Conservation (phyloP, 805 yeast genomes). For the Myxozyma nipponensis region DNA sequence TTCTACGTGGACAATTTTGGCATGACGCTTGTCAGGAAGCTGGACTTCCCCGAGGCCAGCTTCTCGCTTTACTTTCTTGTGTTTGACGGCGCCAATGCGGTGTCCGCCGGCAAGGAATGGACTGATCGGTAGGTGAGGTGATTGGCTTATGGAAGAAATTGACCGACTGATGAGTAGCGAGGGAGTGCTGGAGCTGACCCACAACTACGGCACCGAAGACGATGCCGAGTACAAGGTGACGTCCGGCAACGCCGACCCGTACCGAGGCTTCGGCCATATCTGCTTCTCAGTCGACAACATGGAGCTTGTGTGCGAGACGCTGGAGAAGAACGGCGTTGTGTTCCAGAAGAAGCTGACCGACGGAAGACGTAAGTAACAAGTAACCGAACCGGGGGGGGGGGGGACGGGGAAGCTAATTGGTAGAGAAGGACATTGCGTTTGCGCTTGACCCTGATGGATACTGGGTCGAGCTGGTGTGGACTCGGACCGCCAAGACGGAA, state of each 20-base stretch:
- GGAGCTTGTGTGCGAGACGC: conserved; percentile 52
- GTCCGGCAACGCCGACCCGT: conserved; percentile 81
- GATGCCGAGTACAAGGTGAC: conserved; percentile 55
- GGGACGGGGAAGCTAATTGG: neutral
- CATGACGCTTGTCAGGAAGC: conserved; percentile 54
- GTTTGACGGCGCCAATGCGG: conserved; percentile 45
- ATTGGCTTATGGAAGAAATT: neutral
- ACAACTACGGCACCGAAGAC: conserved; percentile 68
- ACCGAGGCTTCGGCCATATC: conserved; percentile 91
- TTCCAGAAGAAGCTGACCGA: conserved; percentile 83
- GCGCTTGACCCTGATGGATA: conserved; percentile 94
- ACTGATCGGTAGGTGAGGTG: conserved; percentile 33
- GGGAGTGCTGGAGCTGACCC: conserved; percentile 83
- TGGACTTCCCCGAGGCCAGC: conserved; percentile 52
- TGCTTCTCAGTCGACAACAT: conserved; percentile 84
- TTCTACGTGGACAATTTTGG: conserved; percentile 77
- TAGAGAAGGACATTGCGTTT: conserved; percentile 68
- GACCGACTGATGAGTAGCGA: conserved; percentile 31
- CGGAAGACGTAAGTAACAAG: conserved; percentile 68
- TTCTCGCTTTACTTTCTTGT: conserved; percentile 70
- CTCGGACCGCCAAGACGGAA: conserved; percentile 44
- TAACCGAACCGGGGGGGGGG: neutral
- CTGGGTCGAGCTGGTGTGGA: conserved; percentile 87
- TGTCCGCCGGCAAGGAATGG: conserved; percentile 41
- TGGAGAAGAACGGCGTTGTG: conserved; percentile 59